phyloP scores from a whole-genome alignment of 108 stramenopile species.

The Nitzschia putrida region DNA sequence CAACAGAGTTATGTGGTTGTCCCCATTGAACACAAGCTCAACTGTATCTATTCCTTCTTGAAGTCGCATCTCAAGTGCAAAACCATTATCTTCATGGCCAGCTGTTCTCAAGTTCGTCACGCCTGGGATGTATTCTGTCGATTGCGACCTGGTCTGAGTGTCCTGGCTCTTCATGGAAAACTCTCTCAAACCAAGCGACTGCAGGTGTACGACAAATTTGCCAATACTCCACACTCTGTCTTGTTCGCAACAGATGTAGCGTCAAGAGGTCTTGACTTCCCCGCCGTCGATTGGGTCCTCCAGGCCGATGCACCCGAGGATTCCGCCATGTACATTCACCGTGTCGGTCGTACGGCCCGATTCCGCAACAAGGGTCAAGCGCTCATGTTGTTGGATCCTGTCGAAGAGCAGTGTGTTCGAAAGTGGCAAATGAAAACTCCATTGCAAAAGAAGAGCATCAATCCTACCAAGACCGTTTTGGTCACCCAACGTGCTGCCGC shows the following conservation, averaged over 20 bases:
- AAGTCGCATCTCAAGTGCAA: slow-evolving; percentile 94
- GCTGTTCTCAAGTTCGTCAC: slow-evolving; percentile 95
- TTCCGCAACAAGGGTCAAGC: slow-evolving; percentile 85
- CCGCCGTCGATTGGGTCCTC: slow-evolving; percentile 97
- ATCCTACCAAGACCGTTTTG: slow-evolving; percentile 89
- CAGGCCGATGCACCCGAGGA: slow-evolving; percentile 99
- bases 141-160: slow-evolving; percentile 93
- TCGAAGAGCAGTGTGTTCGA: slow-evolving; percentile 69
- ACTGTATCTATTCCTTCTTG: slow-evolving; percentile 94
- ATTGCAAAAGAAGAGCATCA: slow-evolving; percentile 84
- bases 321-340: slow-evolving; percentile 85
- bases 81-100: slow-evolving; percentile 95
- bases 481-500: slow-evolving; percentile 87
- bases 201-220: slow-evolving; percentile 95
- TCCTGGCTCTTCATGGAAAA: slow-evolving; percentile 99
- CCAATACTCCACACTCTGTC: slow-evolving; percentile 85
- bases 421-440: slow-evolving; percentile 69
- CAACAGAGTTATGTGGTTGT: slow-evolving; percentile 89
- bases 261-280: slow-evolving; percentile 96
- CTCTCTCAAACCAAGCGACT: slow-evolving; percentile 91
- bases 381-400: slow-evolving; percentile 83
- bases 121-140: slow-evolving; percentile 89
- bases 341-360: slow-evolving; percentile 96
- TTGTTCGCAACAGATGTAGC: slow-evolving; percentile 98
- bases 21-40: slow-evolving; percentile 90